These are phyloP conservation scores for Jaltomata sinuosa DNA, from an alignment of 257 asterid genomes.

Conservation along the genomic window DNA sequence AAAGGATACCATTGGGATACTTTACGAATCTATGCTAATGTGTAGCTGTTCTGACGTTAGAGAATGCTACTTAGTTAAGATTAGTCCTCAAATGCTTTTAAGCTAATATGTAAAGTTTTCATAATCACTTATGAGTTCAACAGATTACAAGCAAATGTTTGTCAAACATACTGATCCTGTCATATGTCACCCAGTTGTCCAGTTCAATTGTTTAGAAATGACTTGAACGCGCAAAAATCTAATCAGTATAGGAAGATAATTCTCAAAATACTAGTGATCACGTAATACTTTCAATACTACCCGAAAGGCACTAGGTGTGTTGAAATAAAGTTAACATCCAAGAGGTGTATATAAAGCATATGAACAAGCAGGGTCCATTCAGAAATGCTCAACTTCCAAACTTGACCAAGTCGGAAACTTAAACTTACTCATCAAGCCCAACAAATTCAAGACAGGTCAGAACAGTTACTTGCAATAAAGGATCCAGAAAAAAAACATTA, in stretches of 20 bases:
- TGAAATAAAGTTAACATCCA: background rate
- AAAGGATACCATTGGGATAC: background rate
- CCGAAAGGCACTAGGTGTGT: background rate
- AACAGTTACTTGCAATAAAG: background rate
- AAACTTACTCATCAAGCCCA: background rate
- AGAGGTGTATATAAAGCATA: background rate
- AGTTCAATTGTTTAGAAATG: background rate
- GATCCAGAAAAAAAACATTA: background rate
- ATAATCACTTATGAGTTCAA: background rate
- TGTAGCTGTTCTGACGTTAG: background rate
- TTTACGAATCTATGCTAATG: background rate
- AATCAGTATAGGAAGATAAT: background rate
- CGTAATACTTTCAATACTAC: background rate
- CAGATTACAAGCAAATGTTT: background rate
- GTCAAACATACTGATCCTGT: background rate
- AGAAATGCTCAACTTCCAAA: background rate
- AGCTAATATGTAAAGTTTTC: background rate
- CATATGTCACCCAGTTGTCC: background rate
- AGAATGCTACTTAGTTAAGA: background rate
- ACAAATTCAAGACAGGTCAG: background rate
- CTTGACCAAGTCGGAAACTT: background rate
- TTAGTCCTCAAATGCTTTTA: background rate
- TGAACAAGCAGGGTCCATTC: background rate
- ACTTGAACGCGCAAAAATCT: background rate
- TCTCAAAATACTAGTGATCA: background rate